phyloP scores from a whole-genome alignment of 139 green algal species.

The Auxenochlorella pyrenoidosa region DNA sequence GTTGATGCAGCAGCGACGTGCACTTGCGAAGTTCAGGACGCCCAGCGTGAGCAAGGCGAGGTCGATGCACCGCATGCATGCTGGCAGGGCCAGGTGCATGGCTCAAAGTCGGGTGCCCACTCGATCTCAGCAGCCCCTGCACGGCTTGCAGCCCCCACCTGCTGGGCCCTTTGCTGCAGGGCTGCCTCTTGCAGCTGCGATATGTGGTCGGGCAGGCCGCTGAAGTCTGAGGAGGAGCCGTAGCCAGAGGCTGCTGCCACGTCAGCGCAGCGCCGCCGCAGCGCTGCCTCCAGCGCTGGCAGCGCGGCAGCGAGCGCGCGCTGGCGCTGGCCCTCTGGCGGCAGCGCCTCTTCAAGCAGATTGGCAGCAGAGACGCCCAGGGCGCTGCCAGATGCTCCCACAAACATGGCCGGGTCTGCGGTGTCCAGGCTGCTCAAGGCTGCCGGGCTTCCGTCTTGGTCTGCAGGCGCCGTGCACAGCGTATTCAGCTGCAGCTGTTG shows the following conservation, averaged over 20 bases:
- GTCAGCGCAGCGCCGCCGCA: slow-evolving; percentile 1
- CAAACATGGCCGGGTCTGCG: neutral
- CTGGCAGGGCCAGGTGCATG: too few relatives aligned
- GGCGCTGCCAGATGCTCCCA: neutral
- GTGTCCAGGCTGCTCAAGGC: neutral
- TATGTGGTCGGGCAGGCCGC: slow-evolving; percentile 29
- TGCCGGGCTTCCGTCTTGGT: neutral
- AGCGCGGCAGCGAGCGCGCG: neutral
- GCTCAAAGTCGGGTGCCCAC: too few relatives aligned
- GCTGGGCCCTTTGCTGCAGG: neutral
- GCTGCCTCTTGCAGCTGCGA: slow-evolving; percentile 1
- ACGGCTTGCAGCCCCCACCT: neutral
- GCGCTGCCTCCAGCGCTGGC: slow-evolving; percentile 9
- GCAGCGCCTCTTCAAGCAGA: slow-evolving; percentile 19
- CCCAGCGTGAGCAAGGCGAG: too few relatives aligned
- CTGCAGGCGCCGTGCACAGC: neutral
- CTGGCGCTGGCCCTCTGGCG: neutral
- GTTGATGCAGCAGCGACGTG: neutral
- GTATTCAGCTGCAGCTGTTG: neutral
- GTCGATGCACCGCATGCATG: too few relatives aligned
- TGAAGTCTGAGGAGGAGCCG: neutral
- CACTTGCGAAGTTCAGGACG: neutral
- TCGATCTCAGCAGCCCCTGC: too few relatives aligned
- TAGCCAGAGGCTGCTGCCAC: slow-evolving; percentile 14
- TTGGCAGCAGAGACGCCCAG: slow-evolving; percentile 1